Base-by-base conservation (phyloP, 148 eudicot species). In the Drosera capensis region DNA sequence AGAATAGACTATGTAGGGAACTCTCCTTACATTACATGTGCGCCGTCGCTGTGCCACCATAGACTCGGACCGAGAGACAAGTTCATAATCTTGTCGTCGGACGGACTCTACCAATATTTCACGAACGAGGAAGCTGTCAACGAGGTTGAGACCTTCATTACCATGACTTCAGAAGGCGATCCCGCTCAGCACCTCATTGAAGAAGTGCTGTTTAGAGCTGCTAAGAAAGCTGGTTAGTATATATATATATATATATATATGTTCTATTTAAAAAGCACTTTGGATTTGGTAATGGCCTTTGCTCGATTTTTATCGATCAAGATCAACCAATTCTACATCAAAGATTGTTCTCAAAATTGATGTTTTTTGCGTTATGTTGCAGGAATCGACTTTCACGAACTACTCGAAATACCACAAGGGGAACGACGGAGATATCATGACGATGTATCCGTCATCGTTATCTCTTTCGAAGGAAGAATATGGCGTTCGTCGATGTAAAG, bases 381-480 rank as follows among this genome's bases (percentile, higher is more conserved):
- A 78, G 86, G 86, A 16, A 45, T 79, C 75, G 78, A 71, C 18
- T 79, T 79, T 29, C 82, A 80, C 40, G 97, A 90, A 60, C 66
- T 90, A 75, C 80, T 88, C 14, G 97, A 88, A 49, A 88, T 88
- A 68, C 97, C 94, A 1, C 97, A 88, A 64, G 97, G 97, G 23
- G 97, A 88, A 57, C 69, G 97, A 14, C 72, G 97, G 0, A 79
- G 86, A 25, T 88, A 80, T 65, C 97, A 90, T 31, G 97, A 90
- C 23, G 97, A 90, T 40, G 97, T 90, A 39, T 90, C 95, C 15
- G 73, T 90, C 26, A 90, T 90, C 35, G 78, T 90, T 43, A 80
- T 90, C 21, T 90, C 97, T 12, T 78, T 88, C 52, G 92, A 80
- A 66, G 97, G 97, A 54, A 73, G 92, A 52, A 88, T 88, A 72